Evolutionary conservation across 2,329 filamentous ascomycete genomes (phyloP).

Genomic region (Plenodomus biglobosus): DNA sequence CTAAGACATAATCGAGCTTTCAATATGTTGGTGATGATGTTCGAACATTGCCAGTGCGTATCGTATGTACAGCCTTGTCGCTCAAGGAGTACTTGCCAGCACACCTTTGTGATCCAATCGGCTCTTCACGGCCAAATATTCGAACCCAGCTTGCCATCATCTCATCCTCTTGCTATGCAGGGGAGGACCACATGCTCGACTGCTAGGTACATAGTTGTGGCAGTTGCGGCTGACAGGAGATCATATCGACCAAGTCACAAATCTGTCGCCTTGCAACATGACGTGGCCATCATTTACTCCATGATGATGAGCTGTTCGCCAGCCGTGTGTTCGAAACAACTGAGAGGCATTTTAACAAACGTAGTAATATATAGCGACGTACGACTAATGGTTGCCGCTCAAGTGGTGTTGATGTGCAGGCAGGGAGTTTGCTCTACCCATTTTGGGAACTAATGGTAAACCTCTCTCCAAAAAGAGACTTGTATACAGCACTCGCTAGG

Average conservation of each 20-base stretch:
- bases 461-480: no score
- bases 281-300: background rate
- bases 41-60: background rate
- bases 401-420: no score
- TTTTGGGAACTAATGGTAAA: no score
- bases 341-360: background rate
- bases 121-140: background rate
- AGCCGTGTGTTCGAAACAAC: no score
- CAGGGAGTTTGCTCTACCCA: no score
- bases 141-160: background rate
- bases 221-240: background rate
- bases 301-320: no score
- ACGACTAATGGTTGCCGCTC: background rate
- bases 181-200: background rate
- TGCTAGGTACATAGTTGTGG: background rate
- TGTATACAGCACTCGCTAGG: no score
- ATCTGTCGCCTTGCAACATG: background rate
- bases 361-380: background rate
- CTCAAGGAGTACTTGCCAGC: background rate
- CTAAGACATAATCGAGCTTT: background rate
- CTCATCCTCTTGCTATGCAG: background rate
- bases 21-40: background rate
- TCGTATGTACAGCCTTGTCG: background rate
- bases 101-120: background rate
- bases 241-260: background rate